Base-by-base conservation (phyloP, 1,284 basidiomycete genomes). In the Austropuccinia psidii region DNA sequence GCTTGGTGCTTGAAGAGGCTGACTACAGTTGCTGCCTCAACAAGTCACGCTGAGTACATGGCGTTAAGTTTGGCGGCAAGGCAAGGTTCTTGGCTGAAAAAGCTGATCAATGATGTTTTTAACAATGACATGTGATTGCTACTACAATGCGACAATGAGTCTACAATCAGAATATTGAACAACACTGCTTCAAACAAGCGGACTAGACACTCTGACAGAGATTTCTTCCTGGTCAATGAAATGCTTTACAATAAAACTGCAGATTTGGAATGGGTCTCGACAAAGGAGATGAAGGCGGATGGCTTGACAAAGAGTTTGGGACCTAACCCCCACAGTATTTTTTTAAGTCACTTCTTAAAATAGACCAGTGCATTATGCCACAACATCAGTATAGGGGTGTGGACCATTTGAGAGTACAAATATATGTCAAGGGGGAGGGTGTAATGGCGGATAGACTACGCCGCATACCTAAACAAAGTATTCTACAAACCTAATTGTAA, bases 1-100 rank as follows among this genome's bases (percentile, higher is more conserved):
- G n/a, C n/a, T n/a, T n/a, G n/a, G n/a, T n/a, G n/a, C n/a, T n/a
- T n/a, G n/a, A n/a, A n/a, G n/a, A n/a, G n/a, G 21, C 62, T 49
- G 29, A n/a, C 19, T 1, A 31, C 13, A 9, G 47, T 66, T 2
- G 62, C 29, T 1, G n/a, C 62, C 11, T 66, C 62, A 1, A 66
- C 27, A 2, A 49, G 62, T 47, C 43, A 66, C 15, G 62, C 43
- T 6, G 45, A 66, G 35, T 66, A 66, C 31, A 66, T 66, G 62
- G 43, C 62, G 5, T 35, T 66, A n/a, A 29, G 62, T 1, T n/a
- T 31, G 17, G 62, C 45, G 4, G 29, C 45, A 11, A 15, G 45
- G 13, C n/a, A 50, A 21, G 47, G n/a, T 2, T 11, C 50, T 11
- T 66, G 62, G 62, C 29, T 66, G 0, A 13, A 6, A 24, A 39